Evolutionary conservation across 805 yeast species (phyloP), one percentile per base, ranked within the genome.

Genomic region (Wickerhamomyces chambardii): DNA sequence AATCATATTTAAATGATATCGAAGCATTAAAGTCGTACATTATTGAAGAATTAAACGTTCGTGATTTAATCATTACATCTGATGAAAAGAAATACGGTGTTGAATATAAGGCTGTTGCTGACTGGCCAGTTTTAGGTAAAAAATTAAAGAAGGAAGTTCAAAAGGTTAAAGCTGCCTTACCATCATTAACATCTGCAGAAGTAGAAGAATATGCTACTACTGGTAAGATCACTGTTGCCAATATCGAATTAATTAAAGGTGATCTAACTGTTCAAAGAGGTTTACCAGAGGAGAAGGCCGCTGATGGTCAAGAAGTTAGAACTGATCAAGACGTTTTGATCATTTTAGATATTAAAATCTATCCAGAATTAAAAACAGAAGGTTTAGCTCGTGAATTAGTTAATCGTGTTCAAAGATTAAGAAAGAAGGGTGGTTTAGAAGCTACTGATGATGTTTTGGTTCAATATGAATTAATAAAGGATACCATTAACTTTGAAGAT

Each of bases 101-200:
- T 42, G 84, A 81, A 57, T 90, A 89, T 69, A 76, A 73, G 44
- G 97, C 90, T 30, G 94, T 84, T 59, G 98, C 98, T 33, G 99
- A 92, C 67, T 92, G 99, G 98, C 95, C 97, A 39, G 85, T 87
- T 16, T 73, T 92, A 48, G 99, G 99, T 66, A 92, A 90, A 73
- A 92, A 92, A 64, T 75, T 92, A 62, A 90, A 87, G 77, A 78
- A 80, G 57, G 97, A 89, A 51, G 94, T 84, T 42, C 86, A 84
- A 66, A 80, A 76, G 59, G 98, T 92, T 41, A 94, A 90, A 72
- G 95, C 80, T 53, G 97, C 94, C 15, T 72, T 92, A 48, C 97
- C 97, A 44, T 55, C 54, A 9, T 73, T 92, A 34, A 64, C 90
- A 16, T 82, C 97, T 10, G 83, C 69, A 14, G 89, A 86, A 39